A percentile compares a stretch with the other conserved stretches of the same genome.
Evolutionary conservation across 345 rosid genomes (phyloP).

Genomic region (Excoecaria agallocha): DNA sequence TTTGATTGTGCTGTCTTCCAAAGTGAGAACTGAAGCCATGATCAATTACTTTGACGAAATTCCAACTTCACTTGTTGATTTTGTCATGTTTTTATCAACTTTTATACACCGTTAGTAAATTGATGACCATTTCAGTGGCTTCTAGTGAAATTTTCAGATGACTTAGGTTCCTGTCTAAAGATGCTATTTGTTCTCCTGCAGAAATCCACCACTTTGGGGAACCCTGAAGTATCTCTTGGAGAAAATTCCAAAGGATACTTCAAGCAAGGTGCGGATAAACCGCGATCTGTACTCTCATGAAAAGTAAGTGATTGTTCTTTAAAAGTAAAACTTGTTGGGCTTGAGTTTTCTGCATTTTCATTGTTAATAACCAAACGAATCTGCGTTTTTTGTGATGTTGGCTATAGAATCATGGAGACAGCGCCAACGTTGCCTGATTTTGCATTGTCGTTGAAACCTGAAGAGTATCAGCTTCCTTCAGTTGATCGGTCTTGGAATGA

Average conservation of each 20-base stretch:
- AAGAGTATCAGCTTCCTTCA: constrained; percentile 76
- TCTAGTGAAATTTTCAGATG: neutral
- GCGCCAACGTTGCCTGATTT: constrained; percentile 97
- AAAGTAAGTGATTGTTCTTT: constrained; percentile 50
- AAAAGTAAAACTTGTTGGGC: neutral
- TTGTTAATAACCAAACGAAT: neutral
- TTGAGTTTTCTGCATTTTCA: neutral
- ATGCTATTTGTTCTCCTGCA: constrained; percentile 29
- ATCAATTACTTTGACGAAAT: no score
- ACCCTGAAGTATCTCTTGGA: constrained; percentile 83
- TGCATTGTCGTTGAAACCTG: constrained; percentile 84
- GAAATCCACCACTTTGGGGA: constrained; percentile 90
- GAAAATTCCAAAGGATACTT: constrained; percentile 89
- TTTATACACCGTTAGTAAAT: neutral
- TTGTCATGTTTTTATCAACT: neutral
- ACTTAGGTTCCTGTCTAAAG: neutral
- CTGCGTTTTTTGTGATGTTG: neutral
- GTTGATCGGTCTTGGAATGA: constrained; percentile 56
- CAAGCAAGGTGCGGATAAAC: constrained; percentile 91
- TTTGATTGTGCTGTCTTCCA: neutral
- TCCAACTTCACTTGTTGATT: neutral
- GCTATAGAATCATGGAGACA: constrained; percentile 84
- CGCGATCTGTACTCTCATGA: constrained; percentile 81
- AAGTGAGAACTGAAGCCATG: neutral
- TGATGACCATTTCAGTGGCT: neutral